Evolutionary conservation across 2,329 filamentous ascomycete genomes (phyloP).

Genomic region (Diaporthe batatas): DNA sequence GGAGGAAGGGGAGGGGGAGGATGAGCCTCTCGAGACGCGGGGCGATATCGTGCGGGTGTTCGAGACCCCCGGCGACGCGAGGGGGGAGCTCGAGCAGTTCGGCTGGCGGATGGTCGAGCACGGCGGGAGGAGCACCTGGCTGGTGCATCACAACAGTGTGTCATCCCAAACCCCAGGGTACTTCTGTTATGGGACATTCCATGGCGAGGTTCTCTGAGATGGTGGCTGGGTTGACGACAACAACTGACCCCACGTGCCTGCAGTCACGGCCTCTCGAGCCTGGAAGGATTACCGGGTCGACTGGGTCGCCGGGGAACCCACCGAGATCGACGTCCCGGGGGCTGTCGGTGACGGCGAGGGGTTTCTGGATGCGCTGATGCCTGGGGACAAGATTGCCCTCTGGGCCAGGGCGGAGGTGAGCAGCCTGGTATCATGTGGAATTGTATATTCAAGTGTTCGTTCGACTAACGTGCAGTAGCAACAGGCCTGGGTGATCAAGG

Average conservation of each 20-base stretch:
- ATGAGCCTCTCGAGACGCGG: neutral
- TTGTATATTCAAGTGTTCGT: too few relatives aligned
- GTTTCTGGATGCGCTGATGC: neutral
- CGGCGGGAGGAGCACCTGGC: neutral
- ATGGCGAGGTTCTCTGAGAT: too few relatives aligned
- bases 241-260: too few relatives aligned
- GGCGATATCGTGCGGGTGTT: neutral
- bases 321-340: neutral
- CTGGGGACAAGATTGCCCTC: constrained; percentile 17
- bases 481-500: neutral
- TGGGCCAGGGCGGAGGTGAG: constrained; percentile 32
- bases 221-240: too few relatives aligned
- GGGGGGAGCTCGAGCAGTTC: neutral
- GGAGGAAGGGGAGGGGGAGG: too few relatives aligned
- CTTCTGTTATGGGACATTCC: too few relatives aligned
- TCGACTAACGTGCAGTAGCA: too few relatives aligned
- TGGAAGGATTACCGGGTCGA: constrained; percentile 17
- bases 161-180: too few relatives aligned
- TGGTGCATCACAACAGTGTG: constrained; percentile 32
- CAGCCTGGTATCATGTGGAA: neutral
- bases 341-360: constrained; percentile 21
- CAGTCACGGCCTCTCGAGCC: neutral
- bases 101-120: constrained; percentile 8
- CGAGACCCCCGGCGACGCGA: constrained; percentile 1
- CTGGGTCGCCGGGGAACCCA: neutral